Evolutionary conservation across 345 rosid genomes (phyloP).

Genomic region (Carallia pectinifolia): DNA sequence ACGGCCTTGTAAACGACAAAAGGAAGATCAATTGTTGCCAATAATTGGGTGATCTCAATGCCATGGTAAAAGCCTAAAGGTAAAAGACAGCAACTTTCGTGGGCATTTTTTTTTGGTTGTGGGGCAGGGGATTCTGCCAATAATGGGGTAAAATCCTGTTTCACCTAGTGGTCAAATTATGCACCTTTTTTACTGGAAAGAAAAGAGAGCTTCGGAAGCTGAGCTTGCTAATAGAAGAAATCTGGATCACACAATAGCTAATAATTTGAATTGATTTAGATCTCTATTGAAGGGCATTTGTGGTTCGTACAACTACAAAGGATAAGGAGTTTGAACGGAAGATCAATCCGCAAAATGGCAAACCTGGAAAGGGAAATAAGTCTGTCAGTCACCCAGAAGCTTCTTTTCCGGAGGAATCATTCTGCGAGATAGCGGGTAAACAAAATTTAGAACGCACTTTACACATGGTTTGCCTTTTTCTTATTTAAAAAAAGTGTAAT

Average conservation of each 20-base stretch:
- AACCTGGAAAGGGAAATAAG: slow-evolving; percentile 19
- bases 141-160: not conserved
- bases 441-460: no score
- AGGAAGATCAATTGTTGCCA: not conserved
- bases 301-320: slow-evolving; percentile 9
- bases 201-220: not conserved
- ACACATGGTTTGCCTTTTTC: no score
- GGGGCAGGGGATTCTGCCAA: no score
- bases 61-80: no score
- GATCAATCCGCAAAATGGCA: slow-evolving; percentile 18
- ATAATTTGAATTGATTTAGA: not conserved
- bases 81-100: no score
- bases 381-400: slow-evolving; percentile 14
- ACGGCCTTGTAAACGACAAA: not conserved
- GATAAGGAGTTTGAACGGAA: slow-evolving; percentile 11
- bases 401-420: slow-evolving; percentile 22
- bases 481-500: not conserved
- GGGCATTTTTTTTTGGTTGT: no score
- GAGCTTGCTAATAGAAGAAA: not conserved
- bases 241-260: not conserved
- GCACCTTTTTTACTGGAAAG: not conserved
- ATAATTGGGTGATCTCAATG: no score
- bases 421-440: slow-evolving; percentile 17
- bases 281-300: slow-evolving; percentile 10
- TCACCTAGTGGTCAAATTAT: not conserved